phyloP scores from a whole-genome alignment of 306 rosid genomes.

The Trichosanthes truncata region DNA sequence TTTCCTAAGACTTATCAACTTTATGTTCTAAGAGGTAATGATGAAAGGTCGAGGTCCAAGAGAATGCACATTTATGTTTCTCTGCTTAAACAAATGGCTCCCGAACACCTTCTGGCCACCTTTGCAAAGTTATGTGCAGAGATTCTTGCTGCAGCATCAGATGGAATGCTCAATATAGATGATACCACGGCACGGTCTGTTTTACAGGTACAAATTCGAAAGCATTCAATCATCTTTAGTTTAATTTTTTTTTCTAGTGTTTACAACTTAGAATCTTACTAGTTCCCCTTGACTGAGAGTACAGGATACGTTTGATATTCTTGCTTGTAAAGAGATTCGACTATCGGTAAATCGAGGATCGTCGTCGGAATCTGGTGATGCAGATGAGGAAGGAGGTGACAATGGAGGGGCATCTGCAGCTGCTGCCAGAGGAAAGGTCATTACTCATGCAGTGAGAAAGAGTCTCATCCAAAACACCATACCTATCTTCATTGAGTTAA shows the following conservation, averaged over 20 bases:
- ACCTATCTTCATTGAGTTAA: constrained; percentile 88
- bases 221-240: background rate
- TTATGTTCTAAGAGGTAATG: constrained; percentile 54
- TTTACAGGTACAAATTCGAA: constrained; percentile 52
- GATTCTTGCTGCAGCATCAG: constrained; percentile 88
- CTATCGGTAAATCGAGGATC: constrained; percentile 39
- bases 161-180: constrained; percentile 66
- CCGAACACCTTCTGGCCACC: constrained; percentile 87
- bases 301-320: constrained; percentile 78
- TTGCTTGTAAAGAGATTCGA: constrained; percentile 84
- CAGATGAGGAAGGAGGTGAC: constrained; percentile 70
- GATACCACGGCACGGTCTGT: constrained; percentile 69
- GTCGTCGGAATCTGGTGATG: constrained; percentile 52
- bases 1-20: constrained; percentile 4
- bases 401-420: constrained; percentile 31
- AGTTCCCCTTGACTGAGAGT: constrained; percentile 8
- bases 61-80: constrained; percentile 85
- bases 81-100: constrained; percentile 88
- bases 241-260: background rate
- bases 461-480: constrained; percentile 74
- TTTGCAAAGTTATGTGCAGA: constrained; percentile 89
- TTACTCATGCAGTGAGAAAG: constrained; percentile 72
- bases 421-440: constrained; percentile 64
- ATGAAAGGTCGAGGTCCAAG: constrained; percentile 63
- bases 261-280: background rate